Base-by-base conservation (phyloP, 2,329 filamentous ascomycete species). In the Ophiocordyceps camponoti-leonardi region DNA sequence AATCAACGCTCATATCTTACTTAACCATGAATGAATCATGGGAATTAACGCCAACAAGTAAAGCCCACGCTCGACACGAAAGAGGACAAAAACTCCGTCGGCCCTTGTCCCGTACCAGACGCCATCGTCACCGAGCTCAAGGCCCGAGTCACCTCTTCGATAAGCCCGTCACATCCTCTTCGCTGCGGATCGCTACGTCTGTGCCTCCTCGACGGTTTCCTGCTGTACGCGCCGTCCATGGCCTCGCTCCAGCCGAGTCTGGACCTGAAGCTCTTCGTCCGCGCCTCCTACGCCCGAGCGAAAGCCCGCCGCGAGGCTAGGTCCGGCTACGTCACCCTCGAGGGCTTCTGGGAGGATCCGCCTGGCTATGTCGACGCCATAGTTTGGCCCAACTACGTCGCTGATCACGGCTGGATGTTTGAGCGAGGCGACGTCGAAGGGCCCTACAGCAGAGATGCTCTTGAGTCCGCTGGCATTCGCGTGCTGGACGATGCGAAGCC, bases 261-360 rank as follows among this genome's bases (percentile, higher is more conserved):
- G 42, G 81, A 94, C 56, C 62, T 93, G 39, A 83, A 79, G 54
- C 63, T 96, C 4, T 90, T 96, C 54, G 64, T 96, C 18, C 75
- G 79, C 0, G 82, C 84, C 2, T 74, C 76, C 26, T 80, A 81
- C 48, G 66, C 65, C 13, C 73, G 65, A 39, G 81, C 81, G 3
- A 83, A 81, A 55, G 63, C 67, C 31, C 70, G 85, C 22, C 67
- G 85, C 28, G 77, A 83, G 56, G 77, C 77, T 0, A 67, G 85
- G 45, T 77, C 73, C 52, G 84, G 84, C 12, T 92, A 92, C 59
- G 83, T 86, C 28, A 90, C 85, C 3, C 62, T 83, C 6, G 79
- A 95, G 56, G 90, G 88, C 26, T 98, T 95, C 66, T 98, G 92
- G 92, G 73, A 80, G 47, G 92, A 98, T 61, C 92, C 92, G 0